Conservation (phyloP, 306 rosid species). For the Lithocarpus polystachyus region DNA sequence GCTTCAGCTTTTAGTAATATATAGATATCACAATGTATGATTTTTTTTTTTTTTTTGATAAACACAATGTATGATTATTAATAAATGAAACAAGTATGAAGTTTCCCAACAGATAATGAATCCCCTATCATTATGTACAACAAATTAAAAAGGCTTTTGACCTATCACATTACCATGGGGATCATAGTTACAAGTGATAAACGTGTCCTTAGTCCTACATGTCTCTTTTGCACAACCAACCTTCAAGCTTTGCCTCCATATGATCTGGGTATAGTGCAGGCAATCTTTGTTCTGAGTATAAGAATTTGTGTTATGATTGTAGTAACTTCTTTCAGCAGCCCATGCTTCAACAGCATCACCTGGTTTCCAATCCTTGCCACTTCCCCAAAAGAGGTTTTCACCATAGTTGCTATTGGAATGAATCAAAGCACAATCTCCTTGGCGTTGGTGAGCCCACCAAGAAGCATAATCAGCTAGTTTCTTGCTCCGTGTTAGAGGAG, state of each 20-base stretch:
- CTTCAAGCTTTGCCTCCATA: slow-evolving; percentile 21
- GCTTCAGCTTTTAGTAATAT: too few relatives aligned
- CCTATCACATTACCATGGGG: slow-evolving; percentile 35
- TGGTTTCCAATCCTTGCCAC: slow-evolving; percentile 26
- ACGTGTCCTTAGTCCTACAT: slow-evolving; percentile 19
- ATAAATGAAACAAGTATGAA: neutral
- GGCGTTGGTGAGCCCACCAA: slow-evolving; percentile 26
- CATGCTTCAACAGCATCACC: slow-evolving; percentile 28
- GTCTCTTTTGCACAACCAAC: slow-evolving; percentile 27
- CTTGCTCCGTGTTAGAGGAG: slow-evolving; percentile 27
- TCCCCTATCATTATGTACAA: neutral
- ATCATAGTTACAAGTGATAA: slow-evolving; percentile 26
- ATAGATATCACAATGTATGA: too few relatives aligned
- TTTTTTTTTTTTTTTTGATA: too few relatives aligned
- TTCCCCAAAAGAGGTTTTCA: slow-evolving; percentile 36
- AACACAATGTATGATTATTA: too few relatives aligned
- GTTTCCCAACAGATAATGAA: neutral
- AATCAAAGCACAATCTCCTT: slow-evolving; percentile 26
- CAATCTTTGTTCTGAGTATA: slow-evolving; percentile 22
- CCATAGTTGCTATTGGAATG: slow-evolving; percentile 29
- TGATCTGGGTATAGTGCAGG: slow-evolving; percentile 29
- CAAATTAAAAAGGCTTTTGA: slow-evolving; percentile 22
- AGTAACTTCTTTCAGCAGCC: slow-evolving; percentile 25
- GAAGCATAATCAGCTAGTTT: slow-evolving; percentile 17
- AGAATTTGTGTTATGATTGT: slow-evolving; percentile 17